Base-by-base conservation (phyloP, 768 basidiomycete genomes). In the Coprinopsis sp. region DNA sequence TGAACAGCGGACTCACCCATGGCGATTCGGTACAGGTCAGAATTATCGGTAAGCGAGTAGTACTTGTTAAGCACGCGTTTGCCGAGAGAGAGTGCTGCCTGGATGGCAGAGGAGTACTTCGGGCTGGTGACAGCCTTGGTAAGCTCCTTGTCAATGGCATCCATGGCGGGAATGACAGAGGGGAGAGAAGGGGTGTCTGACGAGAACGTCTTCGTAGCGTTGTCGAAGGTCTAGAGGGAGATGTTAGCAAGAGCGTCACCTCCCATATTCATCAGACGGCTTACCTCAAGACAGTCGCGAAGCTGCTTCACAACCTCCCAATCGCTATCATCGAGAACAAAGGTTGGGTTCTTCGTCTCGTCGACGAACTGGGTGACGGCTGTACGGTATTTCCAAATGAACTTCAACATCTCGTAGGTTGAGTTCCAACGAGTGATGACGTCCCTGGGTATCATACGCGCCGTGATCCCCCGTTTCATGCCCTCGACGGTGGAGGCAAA, bases 1-100 rank as follows among this genome's bases (percentile, higher is more conserved):
- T 29, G 22, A 42, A 2, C 12, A n/a, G 12, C 11, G 5, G 24
- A 63, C 61, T 14, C 45, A 71, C 69, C 53, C 66, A 71, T 71
- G 6, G 64, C 65, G 53, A 71, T 66, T 0, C 58, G 49, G 42
- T 67, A 70, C 0, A 58, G 46, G 7, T 69, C 54, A 1, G 63
- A 64, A 2, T 44, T 18, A 51, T 69, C 68, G 1, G 64, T 71
- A 16, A 41, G 33, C 2, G 49, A 39, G 40, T 67, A 71, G 44
- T 69, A 69, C 2, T 47, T 21, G 47, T 69, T 66, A 2, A 71
- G 50, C 0, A 52, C 64, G 16, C 53, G 48, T 36, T 65, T 63
- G 2, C 51, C 62, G 8, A 64, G 44, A 10, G 41, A 46, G 2
- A 63, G 37, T 3, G 62, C 54, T 10, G 54, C 51, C 12, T 45